A percentile compares a stretch with the other conserved stretches of the same genome.
phyloP scores from a whole-genome alignment of 2,329 filamentous ascomycete genomes.

The Botrytis pseudocinerea region DNA sequence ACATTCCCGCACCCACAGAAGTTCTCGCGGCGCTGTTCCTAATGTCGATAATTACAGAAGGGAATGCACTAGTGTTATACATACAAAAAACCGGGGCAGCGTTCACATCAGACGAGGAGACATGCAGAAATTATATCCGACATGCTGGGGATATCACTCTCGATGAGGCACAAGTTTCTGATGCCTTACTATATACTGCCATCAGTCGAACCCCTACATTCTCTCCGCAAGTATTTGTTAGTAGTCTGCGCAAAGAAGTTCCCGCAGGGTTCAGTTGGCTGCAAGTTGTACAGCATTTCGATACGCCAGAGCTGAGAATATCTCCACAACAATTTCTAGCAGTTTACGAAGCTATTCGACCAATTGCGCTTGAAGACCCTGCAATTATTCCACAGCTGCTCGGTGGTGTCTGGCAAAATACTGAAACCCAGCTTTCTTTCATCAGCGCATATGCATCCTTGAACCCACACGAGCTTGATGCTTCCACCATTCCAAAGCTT shows the following conservation, averaged over 20 bases:
- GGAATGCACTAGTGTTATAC: constrained; percentile 60
- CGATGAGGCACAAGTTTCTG: constrained; percentile 78
- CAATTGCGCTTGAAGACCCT: constrained; percentile 63
- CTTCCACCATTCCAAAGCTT: constrained; percentile 79
- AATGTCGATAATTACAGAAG: constrained; percentile 62
- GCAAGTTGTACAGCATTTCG: constrained; percentile 75
- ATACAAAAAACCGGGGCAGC: constrained; percentile 75
- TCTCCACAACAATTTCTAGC: constrained; percentile 77
- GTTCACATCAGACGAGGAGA: constrained; percentile 74
- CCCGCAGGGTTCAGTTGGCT: constrained; percentile 67
- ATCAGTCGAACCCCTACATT: constrained; percentile 58
- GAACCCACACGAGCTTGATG: constrained; percentile 74
- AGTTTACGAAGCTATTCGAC: constrained; percentile 76
- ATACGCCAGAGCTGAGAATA: constrained; percentile 74
- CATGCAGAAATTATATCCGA: constrained; percentile 57
- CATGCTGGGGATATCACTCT: constrained; percentile 60
- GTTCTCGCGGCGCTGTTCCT: constrained; percentile 71
- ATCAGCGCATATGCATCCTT: constrained; percentile 82
- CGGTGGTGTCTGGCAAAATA: constrained; percentile 84
- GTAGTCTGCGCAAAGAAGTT: constrained; percentile 62
- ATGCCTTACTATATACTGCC: constrained; percentile 68
- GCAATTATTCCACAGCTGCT: constrained; percentile 88
- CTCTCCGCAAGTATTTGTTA: constrained; percentile 57
- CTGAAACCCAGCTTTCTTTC: constrained; percentile 90
- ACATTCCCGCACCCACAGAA: constrained; percentile 66